These are phyloP conservation scores for Waitea zeae DNA, from an alignment of 1,284 basidiomycete genomes.

Conservation along the genomic window DNA sequence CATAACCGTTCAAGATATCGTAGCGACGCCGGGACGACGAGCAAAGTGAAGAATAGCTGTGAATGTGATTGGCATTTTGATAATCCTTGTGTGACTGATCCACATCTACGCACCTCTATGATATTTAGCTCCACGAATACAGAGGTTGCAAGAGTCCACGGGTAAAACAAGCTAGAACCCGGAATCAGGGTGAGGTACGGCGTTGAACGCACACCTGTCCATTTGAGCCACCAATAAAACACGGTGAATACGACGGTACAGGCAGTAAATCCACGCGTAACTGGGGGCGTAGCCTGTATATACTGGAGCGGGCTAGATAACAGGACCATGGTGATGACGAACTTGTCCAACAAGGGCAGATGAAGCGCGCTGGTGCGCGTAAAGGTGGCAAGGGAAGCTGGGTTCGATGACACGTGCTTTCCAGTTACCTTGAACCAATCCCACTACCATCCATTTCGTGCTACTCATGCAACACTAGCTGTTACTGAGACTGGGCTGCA, in stretches of 20 bases:
- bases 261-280: constrained; percentile 63
- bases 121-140: constrained; percentile 76
- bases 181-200: constrained; percentile 81
- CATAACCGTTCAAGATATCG: constrained; percentile 89
- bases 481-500: too few species aligned
- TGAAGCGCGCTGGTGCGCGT: too few species aligned
- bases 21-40: constrained; percentile 69
- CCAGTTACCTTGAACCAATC: too few species aligned
- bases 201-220: constrained; percentile 22
- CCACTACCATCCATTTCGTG: too few species aligned
- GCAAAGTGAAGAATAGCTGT: constrained; percentile 63
- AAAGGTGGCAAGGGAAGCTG: background rate
- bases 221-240: constrained; percentile 44
- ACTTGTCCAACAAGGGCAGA: too few species aligned
- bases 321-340: too few species aligned
- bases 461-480: too few species aligned
- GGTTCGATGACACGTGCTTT: too few species aligned
- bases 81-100: too few species aligned
- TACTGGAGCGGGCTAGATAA: constrained; percentile 53
- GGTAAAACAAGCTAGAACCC: constrained; percentile 70
- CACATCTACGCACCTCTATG: constrained; percentile 64
- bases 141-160: constrained; percentile 86
- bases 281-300: constrained; percentile 55
- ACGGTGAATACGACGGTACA: constrained; percentile 48
- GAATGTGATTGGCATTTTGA: too few species aligned